A percentile compares a stretch with the other conserved stretches of the same genome.
phyloP scores from a whole-genome alignment of 129 eudicot species.

The Flaveria trinervia region DNA sequence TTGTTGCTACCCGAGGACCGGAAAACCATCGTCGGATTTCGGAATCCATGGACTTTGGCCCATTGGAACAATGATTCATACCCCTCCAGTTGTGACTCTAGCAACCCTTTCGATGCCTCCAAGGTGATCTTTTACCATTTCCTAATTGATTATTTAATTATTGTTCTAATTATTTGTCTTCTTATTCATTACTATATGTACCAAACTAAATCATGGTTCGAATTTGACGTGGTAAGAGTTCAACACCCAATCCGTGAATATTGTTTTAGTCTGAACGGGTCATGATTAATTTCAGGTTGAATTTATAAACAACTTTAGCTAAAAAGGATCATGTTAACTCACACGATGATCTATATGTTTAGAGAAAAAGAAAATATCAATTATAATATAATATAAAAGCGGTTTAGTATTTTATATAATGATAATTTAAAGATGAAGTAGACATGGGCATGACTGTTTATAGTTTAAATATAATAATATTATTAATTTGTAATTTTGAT shows the following conservation, averaged over 20 bases:
- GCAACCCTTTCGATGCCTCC: slow-evolving; percentile 52
- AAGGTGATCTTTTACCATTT: slow-evolving; percentile 41
- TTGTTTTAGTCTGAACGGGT: neutral
- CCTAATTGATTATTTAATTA: neutral
- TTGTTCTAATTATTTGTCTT: neutral
- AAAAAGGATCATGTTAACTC: neutral
- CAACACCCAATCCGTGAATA: neutral
- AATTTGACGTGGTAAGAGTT: too few species aligned
- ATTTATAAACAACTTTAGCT: neutral
- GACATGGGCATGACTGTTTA: too few species aligned
- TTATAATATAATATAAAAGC: too few species aligned
- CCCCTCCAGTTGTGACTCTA: slow-evolving; percentile 56
- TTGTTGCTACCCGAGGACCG: slow-evolving; percentile 69
- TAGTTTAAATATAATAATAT: too few species aligned
- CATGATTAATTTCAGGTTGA: neutral
- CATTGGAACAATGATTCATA: slow-evolving; percentile 51
- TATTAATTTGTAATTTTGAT: neutral
- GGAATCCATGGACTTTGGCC: slow-evolving; percentile 92
- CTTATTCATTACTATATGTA: neutral
- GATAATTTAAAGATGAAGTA: too few species aligned
- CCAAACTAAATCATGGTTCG: neutral
- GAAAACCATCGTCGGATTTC: slow-evolving; percentile 64
- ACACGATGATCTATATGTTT: neutral
- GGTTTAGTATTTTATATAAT: too few species aligned
- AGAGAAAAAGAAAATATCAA: too few species aligned